These are phyloP conservation scores for Backusella tuberculispora DNA, from an alignment of 192 early-diverging fungal genomes.

Conservation along the genomic window DNA sequence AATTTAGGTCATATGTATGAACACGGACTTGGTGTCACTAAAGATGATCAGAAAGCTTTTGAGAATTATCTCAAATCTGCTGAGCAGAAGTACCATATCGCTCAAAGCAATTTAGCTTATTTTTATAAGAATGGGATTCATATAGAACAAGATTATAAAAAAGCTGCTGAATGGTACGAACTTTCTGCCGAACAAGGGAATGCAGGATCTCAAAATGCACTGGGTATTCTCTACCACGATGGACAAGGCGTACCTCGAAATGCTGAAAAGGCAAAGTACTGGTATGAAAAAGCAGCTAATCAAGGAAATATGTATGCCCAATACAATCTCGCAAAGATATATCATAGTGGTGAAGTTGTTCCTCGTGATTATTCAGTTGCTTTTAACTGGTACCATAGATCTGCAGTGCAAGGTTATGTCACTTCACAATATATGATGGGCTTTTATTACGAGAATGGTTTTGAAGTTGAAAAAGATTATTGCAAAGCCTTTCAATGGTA, in stretches of 20 bases:
- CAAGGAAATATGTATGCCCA: slow-evolving; percentile 70
- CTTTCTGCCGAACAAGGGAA: slow-evolving; percentile 66
- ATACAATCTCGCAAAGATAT: slow-evolving; percentile 74
- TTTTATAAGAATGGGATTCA: slow-evolving; percentile 94
- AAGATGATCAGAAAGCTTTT: slow-evolving; percentile 67
- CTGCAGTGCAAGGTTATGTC: not conserved
- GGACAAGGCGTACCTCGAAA: slow-evolving; percentile 64
- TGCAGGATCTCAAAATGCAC: slow-evolving; percentile 64
- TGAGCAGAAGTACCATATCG: slow-evolving; percentile 65
- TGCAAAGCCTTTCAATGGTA: slow-evolving; percentile 16
- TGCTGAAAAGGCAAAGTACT: slow-evolving; percentile 67
- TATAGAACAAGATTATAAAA: slow-evolving; percentile 55
- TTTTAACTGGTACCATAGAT: not conserved
- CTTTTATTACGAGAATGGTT: not conserved
- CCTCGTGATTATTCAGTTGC: slow-evolving; percentile 24
- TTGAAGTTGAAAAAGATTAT: slow-evolving; percentile 1
- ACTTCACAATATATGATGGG: slow-evolving; percentile 7
- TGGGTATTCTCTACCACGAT: slow-evolving; percentile 81
- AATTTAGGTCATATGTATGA: slow-evolving; percentile 40
- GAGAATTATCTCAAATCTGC: slow-evolving; percentile 66
- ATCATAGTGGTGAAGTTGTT: slow-evolving; percentile 63
- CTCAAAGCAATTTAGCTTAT: slow-evolving; percentile 78
- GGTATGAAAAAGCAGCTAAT: slow-evolving; percentile 64
- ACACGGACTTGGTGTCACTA: slow-evolving; percentile 50
- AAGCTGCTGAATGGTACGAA: slow-evolving; percentile 79